Evolutionary conservation across 2,329 filamentous ascomycete species (phyloP), one percentile per base, ranked within the genome.

Genomic region (Monilinia vaccinii-corymbosi): DNA sequence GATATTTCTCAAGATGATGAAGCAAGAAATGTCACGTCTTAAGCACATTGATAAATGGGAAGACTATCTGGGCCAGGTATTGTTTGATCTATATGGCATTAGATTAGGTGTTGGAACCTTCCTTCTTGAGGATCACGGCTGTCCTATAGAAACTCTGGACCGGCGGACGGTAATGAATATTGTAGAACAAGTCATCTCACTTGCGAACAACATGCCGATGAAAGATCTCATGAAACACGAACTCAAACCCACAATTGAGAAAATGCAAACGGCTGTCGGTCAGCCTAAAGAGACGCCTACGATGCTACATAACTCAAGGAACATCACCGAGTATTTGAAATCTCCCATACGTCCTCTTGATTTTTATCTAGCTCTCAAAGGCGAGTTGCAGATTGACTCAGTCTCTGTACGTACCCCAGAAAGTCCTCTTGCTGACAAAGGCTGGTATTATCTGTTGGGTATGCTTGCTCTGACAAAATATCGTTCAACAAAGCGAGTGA

Each of bases 151-250:
- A 67, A 85, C 85, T 61, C 78, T 97, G 1, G 91, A 96, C 71
- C 87, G 86, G 67, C 81, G 84, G 42, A 90, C 90, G 61, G 92
- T 92, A 0, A 80, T 92, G 68, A 85, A 88, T 64, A 81, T 97
- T 51, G 84, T 96, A 13, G 89, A 96, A 63, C 89, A 92, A 69
- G 83, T 97, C 42, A 87, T 95, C 69, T 78, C 83, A 40, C 84
- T 97, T 61, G 90, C 90, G 2, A 86, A 87, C 53, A 86, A 88
- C 63, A 87, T 97, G 78, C 86, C 89, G 25, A 88, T 96, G 76
- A 96, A 93, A 69, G 94, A 97, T 65, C 76, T 97, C 21, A 83
- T 91, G 18, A 97, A 96, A 72, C 94, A 91, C 18, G 91, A 97
- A 60, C 78, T 99, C 58, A 95, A 93, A 71, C 84, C 81, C 18